Evolutionary conservation across 83 land plant species (phyloP).

Genomic region (Picea abies): DNA sequence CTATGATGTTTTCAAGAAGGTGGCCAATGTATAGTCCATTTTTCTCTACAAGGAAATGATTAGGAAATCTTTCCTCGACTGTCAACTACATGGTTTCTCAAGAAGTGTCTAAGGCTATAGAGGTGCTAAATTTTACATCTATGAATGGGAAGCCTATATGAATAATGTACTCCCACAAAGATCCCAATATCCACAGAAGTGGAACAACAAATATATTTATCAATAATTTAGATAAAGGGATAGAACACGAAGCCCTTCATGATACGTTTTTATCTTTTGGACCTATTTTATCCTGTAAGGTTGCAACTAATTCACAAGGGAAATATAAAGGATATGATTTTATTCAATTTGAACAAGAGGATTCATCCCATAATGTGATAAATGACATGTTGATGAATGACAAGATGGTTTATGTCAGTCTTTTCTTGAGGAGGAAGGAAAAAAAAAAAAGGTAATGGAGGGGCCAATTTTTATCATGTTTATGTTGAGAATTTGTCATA

Average conservation of each 20-base stretch:
- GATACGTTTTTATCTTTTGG: conserved; percentile 72
- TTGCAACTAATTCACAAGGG: conserved; percentile 55
- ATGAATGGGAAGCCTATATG: conserved; percentile 63
- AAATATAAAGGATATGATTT: conserved; percentile 79
- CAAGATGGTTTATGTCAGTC: conserved; percentile 75
- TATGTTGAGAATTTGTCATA: conserved; percentile 73
- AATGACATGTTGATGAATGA: conserved; percentile 74
- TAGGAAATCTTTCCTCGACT: conserved; percentile 58
- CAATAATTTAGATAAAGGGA: conserved; percentile 77
- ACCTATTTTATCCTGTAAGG: conserved; percentile 67
- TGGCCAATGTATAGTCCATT: conserved; percentile 64
- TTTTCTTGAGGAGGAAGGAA: conserved; percentile 64
- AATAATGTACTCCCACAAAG: conserved; percentile 71
- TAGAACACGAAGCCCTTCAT: conserved; percentile 67
- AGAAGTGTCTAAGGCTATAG: conserved; percentile 68
- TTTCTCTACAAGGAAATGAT: conserved; percentile 64
- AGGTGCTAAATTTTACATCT: conserved; percentile 54
- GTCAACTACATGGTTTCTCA: conserved; percentile 59
- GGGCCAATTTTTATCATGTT: conserved; percentile 62
- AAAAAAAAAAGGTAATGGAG: conserved; percentile 34
- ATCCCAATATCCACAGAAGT: conserved; percentile 64
- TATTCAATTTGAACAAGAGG: conserved; percentile 72
- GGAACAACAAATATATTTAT: conserved; percentile 76
- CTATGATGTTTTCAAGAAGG: conserved; percentile 61
- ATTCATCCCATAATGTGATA: conserved; percentile 64